Evolutionary conservation across 139 green algal genomes (phyloP).

Genomic region (Micromonas pusilla): DNA sequence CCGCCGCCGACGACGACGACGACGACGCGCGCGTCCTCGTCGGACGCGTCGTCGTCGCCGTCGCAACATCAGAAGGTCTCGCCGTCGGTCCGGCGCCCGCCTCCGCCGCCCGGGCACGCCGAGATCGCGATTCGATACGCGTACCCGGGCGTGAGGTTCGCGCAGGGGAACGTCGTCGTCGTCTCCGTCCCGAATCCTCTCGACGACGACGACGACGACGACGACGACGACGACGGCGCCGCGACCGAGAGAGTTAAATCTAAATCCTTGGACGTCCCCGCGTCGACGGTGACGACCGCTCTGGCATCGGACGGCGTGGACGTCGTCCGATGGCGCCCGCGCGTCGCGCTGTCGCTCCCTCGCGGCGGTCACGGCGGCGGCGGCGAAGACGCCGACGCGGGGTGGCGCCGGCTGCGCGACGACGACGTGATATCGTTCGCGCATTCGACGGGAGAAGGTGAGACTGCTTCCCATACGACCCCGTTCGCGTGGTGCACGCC

Average conservation of each 20-base stretch:
- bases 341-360: background rate
- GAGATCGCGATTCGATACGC: too few relatives aligned
- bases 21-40: background rate
- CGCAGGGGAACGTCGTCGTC: background rate
- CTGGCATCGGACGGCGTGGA: conserved; percentile 11
- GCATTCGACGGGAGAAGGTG: background rate
- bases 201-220: background rate
- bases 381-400: background rate
- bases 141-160: background rate
- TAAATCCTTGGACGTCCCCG: background rate
- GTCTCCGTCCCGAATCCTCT: background rate
- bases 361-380: background rate
- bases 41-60: too few relatives aligned
- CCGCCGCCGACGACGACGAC: background rate
- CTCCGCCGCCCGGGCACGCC: too few relatives aligned
- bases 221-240: background rate
- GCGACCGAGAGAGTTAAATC: background rate
- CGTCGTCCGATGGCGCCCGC: background rate
- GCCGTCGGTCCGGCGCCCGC: too few relatives aligned
- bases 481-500: too few relatives aligned
- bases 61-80: too few relatives aligned
- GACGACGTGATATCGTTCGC: too few relatives aligned
- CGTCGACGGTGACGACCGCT: background rate
- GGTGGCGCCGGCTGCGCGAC: background rate
- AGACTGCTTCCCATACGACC: too few relatives aligned